Conservation (phyloP, 352 stramenopile species). For the Phytophthora palmivora region DNA sequence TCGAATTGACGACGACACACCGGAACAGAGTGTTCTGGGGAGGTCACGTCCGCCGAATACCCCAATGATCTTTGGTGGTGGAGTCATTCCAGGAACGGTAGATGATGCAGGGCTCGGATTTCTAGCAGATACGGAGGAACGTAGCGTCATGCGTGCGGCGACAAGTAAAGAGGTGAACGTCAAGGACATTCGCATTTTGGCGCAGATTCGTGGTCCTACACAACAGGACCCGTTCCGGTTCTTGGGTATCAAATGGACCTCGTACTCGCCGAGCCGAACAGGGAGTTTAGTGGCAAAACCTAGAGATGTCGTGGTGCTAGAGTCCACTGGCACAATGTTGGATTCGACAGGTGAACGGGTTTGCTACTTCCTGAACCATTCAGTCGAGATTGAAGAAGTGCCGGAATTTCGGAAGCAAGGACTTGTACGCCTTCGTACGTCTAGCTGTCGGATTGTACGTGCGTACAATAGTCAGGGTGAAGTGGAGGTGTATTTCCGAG, state of each 20-base stretch:
- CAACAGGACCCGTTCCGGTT: constrained; percentile 39
- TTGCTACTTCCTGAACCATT: constrained; percentile 49
- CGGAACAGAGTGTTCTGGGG: constrained; percentile 35
- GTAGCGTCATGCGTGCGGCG: constrained; percentile 34
- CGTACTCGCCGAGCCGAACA: constrained; percentile 7
- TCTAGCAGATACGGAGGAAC: constrained; percentile 38
- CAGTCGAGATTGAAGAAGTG: constrained; percentile 45
- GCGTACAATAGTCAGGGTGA: constrained; percentile 39
- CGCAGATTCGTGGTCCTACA: constrained; percentile 27
- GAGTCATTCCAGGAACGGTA: constrained; percentile 37
- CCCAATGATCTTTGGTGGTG: constrained; percentile 37
- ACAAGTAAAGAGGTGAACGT: constrained; percentile 28
- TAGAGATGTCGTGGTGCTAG: constrained; percentile 34
- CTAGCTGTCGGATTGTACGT: constrained; percentile 53
- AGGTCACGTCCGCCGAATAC: constrained; percentile 31
- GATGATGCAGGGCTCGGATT: constrained; percentile 45
- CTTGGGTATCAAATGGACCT: constrained; percentile 35
- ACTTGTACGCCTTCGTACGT: constrained; percentile 39
- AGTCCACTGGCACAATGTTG: constrained; percentile 45
- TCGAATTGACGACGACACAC: constrained; percentile 21
- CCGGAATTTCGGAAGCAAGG: constrained; percentile 48
- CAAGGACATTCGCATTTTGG: constrained; percentile 42
- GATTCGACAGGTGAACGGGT: constrained; percentile 47
- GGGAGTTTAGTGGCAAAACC: constrained; percentile 19
- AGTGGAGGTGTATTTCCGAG: constrained; percentile 56